Conservation (phyloP, 2,329 filamentous ascomycete species). For the Diaporthe velutina region DNA sequence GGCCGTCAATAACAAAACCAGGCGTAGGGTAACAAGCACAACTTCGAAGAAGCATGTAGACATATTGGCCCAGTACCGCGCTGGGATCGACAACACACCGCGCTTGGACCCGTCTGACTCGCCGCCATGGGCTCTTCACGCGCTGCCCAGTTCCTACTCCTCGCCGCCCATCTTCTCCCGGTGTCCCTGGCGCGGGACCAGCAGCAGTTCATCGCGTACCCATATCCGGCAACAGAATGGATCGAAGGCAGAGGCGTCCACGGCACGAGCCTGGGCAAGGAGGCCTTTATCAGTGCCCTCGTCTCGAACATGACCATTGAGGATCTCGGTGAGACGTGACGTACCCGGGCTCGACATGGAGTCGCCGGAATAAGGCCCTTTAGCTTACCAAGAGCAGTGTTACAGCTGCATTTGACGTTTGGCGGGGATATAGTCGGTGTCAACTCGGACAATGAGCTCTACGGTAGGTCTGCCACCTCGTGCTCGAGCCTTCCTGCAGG, state of each 20-base stretch:
- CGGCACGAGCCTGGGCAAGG: constrained; percentile 40
- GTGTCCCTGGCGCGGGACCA: neutral
- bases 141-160: neutral
- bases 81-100: neutral
- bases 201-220: constrained; percentile 8
- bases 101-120: neutral
- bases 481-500: constrained; percentile 32
- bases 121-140: neutral
- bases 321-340: constrained; percentile 44
- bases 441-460: constrained; percentile 53
- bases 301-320: constrained; percentile 51
- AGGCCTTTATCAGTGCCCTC: constrained; percentile 44
- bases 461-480: constrained; percentile 42
- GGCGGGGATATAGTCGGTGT: constrained; percentile 56
- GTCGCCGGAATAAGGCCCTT: neutral
- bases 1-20: neutral
- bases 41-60: neutral
- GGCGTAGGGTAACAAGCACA: neutral
- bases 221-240: constrained; percentile 34
- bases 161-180: neutral
- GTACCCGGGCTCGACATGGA: constrained; percentile 4
- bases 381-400: constrained; percentile 41
- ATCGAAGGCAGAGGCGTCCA: constrained; percentile 16
- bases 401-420: constrained; percentile 60
- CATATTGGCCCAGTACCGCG: no score